Evolutionary conservation across 2,329 filamentous ascomycete species (phyloP).

Genomic region (Aspergillus sp.): DNA sequence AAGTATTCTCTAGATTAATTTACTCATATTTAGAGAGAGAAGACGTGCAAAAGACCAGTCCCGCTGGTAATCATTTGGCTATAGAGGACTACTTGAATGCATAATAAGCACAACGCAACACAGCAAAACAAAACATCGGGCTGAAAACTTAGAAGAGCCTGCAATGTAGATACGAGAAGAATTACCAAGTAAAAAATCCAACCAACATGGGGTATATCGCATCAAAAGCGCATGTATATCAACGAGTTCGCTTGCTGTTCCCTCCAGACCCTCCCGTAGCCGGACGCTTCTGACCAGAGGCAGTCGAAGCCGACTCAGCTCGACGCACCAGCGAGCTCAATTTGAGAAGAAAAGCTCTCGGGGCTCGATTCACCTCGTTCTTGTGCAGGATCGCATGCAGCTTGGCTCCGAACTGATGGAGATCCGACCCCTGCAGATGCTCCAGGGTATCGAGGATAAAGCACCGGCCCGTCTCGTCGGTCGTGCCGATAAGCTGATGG

Average conservation of each 20-base stretch:
- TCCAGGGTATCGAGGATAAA: constrained; percentile 44
- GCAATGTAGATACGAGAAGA: neutral
- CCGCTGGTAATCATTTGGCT: neutral
- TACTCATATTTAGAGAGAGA: too few relatives aligned
- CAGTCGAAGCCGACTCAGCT: constrained; percentile 23
- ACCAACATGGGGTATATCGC: neutral
- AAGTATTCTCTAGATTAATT: too few relatives aligned
- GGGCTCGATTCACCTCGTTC: constrained; percentile 45
- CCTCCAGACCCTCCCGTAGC: constrained; percentile 23
- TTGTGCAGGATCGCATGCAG: constrained; percentile 37
- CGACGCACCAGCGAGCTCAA: constrained; percentile 32
- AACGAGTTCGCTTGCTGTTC: constrained; percentile 35
- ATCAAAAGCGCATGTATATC: constrained; percentile 7
- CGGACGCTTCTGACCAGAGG: constrained; percentile 34
- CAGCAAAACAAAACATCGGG: neutral
- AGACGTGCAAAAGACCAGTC: neutral
- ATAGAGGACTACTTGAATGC: neutral
- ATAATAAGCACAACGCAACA: neutral
- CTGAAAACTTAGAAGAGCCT: neutral
- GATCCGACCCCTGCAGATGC: constrained; percentile 28
- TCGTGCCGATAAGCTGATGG: constrained; percentile 39
- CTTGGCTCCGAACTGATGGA: constrained; percentile 30
- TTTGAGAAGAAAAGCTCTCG: constrained; percentile 35
- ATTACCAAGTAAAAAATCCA: too few relatives aligned
- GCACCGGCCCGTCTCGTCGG: constrained; percentile 28